Base-by-base conservation (phyloP, 1,284 basidiomycete genomes). In the Lignosus rhinocerotis region DNA sequence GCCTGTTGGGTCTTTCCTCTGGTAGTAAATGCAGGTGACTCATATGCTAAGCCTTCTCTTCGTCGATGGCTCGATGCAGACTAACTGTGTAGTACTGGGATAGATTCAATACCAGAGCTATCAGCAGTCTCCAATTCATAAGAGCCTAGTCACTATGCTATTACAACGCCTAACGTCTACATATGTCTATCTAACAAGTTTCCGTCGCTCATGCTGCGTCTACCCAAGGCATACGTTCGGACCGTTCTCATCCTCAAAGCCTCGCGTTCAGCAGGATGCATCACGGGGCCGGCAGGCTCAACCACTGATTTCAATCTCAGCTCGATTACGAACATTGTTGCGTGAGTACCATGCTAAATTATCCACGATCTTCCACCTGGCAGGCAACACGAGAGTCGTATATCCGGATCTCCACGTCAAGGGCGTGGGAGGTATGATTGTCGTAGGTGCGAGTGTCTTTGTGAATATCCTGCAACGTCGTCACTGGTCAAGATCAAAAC, bases 361-460 rank as follows among this genome's bases (percentile, higher is more conserved):
- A 6, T 49, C 51, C 6, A 64, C 69, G 14, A 53, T 67, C 31
- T 63, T 50, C 41, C 70, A 73, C 39, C 62, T 67, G 1, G 59
- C 65, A 12, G 65, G 68, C 14, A 72, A 67, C 1, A 67, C 69
- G 4, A 55, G 60, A 8, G 72, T 73, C 36, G 66, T 72, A 2
- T 61, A 69, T 43, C 66, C 72, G 14, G 63, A 70, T 33, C 36
- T 72, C 51, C 61, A 38, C 8, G 68, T 73, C 19, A 69, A 68
- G 53, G 66, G 66, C 6, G 59, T 61, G 12, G 31, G 51, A 5
- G 69, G 69, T 2, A 55, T 73, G 43, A 46, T 70, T 0, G 52
- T 72, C 17, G 66, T 73, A 14, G 70, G 72, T 58, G 69, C 70
- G n/a, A 67, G 65, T 45, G 66, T 71, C 4, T 51, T 70, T 3